Conservation (phyloP, 176 grass and related monocot species). For the Hyparrhenia diplandra region DNA sequence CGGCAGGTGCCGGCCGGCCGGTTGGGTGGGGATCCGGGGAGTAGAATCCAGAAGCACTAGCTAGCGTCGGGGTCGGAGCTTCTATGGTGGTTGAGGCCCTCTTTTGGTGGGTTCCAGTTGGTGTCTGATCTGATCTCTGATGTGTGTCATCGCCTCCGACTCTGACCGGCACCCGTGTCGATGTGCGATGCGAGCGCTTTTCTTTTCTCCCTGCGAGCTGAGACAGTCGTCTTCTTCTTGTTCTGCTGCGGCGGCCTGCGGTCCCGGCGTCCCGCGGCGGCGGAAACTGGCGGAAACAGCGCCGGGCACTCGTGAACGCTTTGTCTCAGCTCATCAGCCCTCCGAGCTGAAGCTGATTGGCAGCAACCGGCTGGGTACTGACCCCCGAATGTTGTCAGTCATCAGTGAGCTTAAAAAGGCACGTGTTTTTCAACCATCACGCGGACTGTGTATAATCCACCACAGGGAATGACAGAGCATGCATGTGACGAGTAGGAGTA, state of each 20-base stretch:
- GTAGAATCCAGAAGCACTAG: slow-evolving; percentile 30
- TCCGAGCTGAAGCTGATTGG: no score
- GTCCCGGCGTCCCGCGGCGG: background rate
- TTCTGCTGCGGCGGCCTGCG: background rate
- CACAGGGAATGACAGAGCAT: background rate
- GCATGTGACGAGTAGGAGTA: no score
- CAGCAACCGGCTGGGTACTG: background rate
- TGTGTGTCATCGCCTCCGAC: background rate
- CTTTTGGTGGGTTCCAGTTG: slow-evolving; percentile 34
- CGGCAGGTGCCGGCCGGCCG: background rate
- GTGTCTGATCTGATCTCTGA: background rate
- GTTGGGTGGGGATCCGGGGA: background rate
- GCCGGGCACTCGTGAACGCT: background rate
- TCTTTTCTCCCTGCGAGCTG: no score
- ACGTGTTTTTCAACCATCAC: background rate
- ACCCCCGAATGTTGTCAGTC: background rate
- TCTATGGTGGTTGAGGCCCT: slow-evolving; percentile 18
- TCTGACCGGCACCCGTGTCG: background rate
- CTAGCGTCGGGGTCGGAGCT: background rate
- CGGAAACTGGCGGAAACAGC: background rate
- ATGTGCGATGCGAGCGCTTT: no score
- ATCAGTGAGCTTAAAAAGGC: background rate
- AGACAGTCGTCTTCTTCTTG: background rate
- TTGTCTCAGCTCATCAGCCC: background rate
- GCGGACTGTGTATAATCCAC: background rate